These are phyloP conservation scores for Isoetes taiwanensis DNA, from an alignment of 75 land plant species.

Conservation along the genomic window DNA sequence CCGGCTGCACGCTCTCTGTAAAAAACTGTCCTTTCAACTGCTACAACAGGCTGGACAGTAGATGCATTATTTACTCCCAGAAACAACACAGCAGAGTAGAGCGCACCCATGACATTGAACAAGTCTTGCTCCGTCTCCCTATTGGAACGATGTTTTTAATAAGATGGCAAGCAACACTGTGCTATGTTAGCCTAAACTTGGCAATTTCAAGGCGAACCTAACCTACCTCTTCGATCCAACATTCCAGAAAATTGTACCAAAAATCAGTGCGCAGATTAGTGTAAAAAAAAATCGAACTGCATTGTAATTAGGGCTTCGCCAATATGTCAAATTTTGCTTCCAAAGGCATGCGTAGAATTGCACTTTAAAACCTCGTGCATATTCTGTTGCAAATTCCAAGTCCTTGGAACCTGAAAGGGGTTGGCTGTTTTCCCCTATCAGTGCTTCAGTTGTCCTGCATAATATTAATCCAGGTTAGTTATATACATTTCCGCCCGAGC, in stretches of 20 bases:
- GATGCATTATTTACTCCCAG: slow-evolving; percentile 28
- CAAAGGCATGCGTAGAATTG: slow-evolving; percentile 30
- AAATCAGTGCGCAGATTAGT: slow-evolving; percentile 18
- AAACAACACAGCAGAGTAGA: slow-evolving; percentile 19
- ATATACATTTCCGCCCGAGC: too few species aligned
- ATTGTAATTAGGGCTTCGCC: slow-evolving; percentile 35
- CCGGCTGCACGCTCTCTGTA: slow-evolving; percentile 27
- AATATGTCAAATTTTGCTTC: slow-evolving; percentile 34
- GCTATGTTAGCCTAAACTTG: too few species aligned
- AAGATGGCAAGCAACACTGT: too few species aligned
- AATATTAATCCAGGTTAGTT: too few species aligned
- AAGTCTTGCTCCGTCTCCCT: slow-evolving; percentile 11
- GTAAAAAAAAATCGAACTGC: slow-evolving; percentile 36
- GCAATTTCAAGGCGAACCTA: too few species aligned
- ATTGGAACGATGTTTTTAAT: neutral
- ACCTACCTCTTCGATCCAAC: slow-evolving; percentile 16
- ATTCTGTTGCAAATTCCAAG: slow-evolving; percentile 21
- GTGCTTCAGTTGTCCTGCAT: slow-evolving; percentile 12
- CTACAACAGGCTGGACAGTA: slow-evolving; percentile 19
- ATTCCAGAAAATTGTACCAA: slow-evolving; percentile 30
- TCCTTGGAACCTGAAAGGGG: slow-evolving; percentile 20
- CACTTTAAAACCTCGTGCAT: slow-evolving; percentile 9
- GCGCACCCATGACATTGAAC: slow-evolving; percentile 19
- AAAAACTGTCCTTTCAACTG: slow-evolving; percentile 16
- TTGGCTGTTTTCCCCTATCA: slow-evolving; percentile 20